Base-by-base conservation (phyloP, 306 rosid species). In the Gynostemma pentaphyllum region DNA sequence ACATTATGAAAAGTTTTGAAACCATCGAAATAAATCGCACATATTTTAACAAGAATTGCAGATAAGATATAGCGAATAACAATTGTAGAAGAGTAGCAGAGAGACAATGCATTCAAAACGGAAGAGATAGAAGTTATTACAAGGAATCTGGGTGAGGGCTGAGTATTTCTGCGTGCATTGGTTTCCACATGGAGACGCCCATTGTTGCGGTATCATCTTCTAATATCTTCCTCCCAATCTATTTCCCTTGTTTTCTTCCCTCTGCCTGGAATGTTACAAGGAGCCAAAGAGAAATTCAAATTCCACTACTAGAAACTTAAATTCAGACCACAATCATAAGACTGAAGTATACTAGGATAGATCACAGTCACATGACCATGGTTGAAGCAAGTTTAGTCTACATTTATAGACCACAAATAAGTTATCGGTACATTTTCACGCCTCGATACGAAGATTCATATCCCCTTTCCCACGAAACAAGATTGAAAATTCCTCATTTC, bases 141-240 rank as follows among this genome's bases (percentile, higher is more conserved):
- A 88, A 12, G 96, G 98, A 68, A 91, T 81, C 69, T 88, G 79
- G 45, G 82, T 83, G 28, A 91, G 85, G 11, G 86, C 86, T 1
- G 95, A 68, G 69, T 85, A 91, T 77, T 91, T 88, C 18, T 70
- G 74, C 41, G 95, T 85, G 82, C 96, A 91, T 74, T 84, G 74
- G 59, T 68, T 79, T 27, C 94, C 94, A 64, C 97, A 87, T 0
- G 95, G 87, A 69, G 84, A 67, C 30, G 71, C 75, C 97, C 96
- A 85, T 41, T 85, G 85, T 45, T 85, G 88, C 49, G 90, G 90
- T 55, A 83, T 72, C 89, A 85, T 90, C 52, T 14, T 56, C 7
- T n/a, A 41, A 32, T 3, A 29, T 14, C 52, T n/a, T 70, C 45
- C 34, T 53, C 28, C 6, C 10, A 29, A 48, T 10, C 23, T 2